A percentile compares a stretch with the other conserved stretches of the same genome.
Evolutionary conservation across 2,329 filamentous ascomycete genomes (phyloP).

Genomic region (Phyllosticta citrichinensis): DNA sequence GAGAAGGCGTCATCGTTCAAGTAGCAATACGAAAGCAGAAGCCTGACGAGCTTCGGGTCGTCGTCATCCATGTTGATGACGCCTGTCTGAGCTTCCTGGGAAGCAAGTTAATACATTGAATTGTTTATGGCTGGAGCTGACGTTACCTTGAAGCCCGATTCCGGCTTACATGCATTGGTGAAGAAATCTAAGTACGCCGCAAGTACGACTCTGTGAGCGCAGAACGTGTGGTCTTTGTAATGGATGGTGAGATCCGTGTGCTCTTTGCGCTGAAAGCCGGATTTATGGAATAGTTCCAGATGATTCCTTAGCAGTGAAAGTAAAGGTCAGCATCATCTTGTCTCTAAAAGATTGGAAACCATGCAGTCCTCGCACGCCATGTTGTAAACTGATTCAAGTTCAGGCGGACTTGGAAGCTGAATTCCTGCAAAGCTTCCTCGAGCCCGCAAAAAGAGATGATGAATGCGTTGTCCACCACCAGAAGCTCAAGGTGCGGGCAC

Average conservation of each 20-base stretch:
- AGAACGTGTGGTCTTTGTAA: not conserved
- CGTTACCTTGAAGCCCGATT: not conserved
- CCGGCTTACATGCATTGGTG: not conserved
- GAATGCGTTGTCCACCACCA: too few species aligned
- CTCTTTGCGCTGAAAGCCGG: not conserved
- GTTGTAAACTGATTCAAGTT: too few species aligned
- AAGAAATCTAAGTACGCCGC: not conserved
- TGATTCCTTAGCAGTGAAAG: not conserved
- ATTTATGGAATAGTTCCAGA: not conserved
- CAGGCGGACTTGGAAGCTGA: too few species aligned
- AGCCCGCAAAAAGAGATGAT: too few species aligned
- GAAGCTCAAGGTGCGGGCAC: too few species aligned
- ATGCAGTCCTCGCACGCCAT: too few species aligned
- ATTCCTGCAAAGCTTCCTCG: too few species aligned
- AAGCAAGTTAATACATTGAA: not conserved
- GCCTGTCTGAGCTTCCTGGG: not conserved
- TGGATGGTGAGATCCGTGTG: not conserved
- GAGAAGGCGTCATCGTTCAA: not conserved
- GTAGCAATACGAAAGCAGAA: conserved; percentile 6
- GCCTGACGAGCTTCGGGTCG: conserved; percentile 3
- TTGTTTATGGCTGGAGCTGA: not conserved
- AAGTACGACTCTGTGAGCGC: not conserved
- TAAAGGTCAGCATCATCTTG: not conserved
- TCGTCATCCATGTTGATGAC: not conserved
- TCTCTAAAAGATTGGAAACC: too few species aligned